Evolutionary conservation across 2,329 filamentous ascomycete species (phyloP), one percentile per base, ranked within the genome.

Genomic region (Hymenoscyphus linearis): DNA sequence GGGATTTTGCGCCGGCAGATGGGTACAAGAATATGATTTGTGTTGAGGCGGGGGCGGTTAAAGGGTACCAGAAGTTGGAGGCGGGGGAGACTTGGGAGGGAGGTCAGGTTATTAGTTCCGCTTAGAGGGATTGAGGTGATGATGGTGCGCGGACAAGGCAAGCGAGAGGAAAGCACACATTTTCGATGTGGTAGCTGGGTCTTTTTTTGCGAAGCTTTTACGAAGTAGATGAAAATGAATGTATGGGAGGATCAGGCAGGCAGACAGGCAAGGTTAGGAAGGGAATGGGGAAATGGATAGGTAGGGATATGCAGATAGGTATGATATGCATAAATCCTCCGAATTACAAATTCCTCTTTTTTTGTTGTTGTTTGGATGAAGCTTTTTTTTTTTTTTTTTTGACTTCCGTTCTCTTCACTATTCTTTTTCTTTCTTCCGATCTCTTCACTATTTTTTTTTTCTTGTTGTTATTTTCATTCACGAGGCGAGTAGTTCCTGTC

Each of bases 1-100:
- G 80, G 58, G 95, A 99, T 75, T 97, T 98, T 74, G 84, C 83
- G 62, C 95, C 95, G 56, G 89, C 96, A 72, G 89, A 93, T 59
- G 95, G 90, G 40, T 98, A 88, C 80, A 91, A 91, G 80, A 85
- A 91, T 62, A 97, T 98, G 91, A 79, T 99, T 52, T 98, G 95
- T 73, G 85, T 98, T 57, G 95, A 99, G 80, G 90, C 93, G 2
- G 95, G 95, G 13, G 83, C 87, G 10, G 93, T 98, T 18, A 82
- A 84, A 67, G 85, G 81, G 5, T 98, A 91, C 90, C 87, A 89
- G 77, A 90, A 86, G 68, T 79, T 98, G 67, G 95, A 98, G 74
- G 85, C 87, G 53, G 91, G 91, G 1, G 85, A 88, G 68, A 80
- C 82, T 1, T 85, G 85, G 69, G 82, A 87, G 73, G 85, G 84